Conservation (phyloP, 1,284 basidiomycete species). For the Marasmius sp. region DNA sequence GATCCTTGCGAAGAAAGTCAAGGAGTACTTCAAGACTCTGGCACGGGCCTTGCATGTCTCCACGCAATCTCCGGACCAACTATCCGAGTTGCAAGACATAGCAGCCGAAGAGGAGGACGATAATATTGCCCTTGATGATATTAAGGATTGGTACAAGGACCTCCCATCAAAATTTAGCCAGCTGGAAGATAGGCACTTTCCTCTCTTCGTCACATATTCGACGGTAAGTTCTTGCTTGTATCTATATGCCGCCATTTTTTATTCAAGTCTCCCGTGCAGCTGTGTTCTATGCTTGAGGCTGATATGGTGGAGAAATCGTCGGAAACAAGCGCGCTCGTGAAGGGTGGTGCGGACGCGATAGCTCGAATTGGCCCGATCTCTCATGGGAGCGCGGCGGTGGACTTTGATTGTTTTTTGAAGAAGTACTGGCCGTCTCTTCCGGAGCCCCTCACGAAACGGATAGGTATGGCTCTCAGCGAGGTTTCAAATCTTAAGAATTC, state of each 20-base stretch:
- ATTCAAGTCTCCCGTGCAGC: conserved; percentile 28
- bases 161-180: conserved; percentile 60
- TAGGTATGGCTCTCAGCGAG: conserved; percentile 41
- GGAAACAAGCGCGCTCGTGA: background rate
- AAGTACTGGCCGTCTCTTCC: conserved; percentile 68
- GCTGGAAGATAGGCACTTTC: conserved; percentile 63
- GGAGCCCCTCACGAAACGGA: conserved; percentile 49
- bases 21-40: conserved; percentile 62
- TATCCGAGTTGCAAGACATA: conserved; percentile 28
- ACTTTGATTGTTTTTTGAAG: conserved; percentile 50
- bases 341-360: background rate
- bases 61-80: conserved; percentile 37
- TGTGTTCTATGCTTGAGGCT: conserved; percentile 42
- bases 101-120: conserved; percentile 25
- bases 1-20: conserved; percentile 62
- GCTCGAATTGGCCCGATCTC: too few relatives aligned
- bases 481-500: background rate
- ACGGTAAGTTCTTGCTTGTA: conserved; percentile 37
- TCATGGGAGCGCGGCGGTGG: conserved; percentile 26
- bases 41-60: conserved; percentile 45
- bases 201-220: conserved; percentile 69
- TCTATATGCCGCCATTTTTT: conserved; percentile 10
- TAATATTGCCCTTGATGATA: conserved; percentile 48
- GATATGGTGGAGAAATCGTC: conserved; percentile 28
- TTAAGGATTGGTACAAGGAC: conserved; percentile 39